phyloP scores from a whole-genome alignment of 2,329 filamentous ascomycete species.

The Xylaria sp. region DNA sequence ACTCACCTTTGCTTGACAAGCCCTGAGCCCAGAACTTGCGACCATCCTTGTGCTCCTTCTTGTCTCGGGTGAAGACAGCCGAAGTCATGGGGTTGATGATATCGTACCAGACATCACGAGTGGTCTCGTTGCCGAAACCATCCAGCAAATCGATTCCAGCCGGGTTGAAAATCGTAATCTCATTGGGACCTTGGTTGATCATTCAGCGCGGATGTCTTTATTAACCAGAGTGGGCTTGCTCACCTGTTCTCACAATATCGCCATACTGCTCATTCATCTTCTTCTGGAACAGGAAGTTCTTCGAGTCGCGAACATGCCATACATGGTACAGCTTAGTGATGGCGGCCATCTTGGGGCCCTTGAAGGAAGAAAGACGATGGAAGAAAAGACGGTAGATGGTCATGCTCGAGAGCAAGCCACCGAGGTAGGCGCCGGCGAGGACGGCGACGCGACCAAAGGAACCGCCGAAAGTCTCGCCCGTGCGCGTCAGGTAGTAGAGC shows the following conservation, averaged over 20 bases:
- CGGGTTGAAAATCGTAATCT: constrained; percentile 19
- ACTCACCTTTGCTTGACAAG: constrained; percentile 19
- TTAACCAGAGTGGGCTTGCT: not conserved
- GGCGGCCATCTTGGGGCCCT: constrained; percentile 32
- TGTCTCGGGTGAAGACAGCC: constrained; percentile 21
- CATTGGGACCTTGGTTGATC: constrained; percentile 17
- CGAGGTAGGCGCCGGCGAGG: constrained; percentile 13
- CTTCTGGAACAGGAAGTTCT: constrained; percentile 14
- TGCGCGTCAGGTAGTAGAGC: constrained; percentile 6
- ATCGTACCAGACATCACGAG: constrained; percentile 23
- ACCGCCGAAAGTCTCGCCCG: not conserved
- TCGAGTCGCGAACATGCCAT: constrained; percentile 20
- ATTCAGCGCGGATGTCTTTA: constrained; percentile 5
- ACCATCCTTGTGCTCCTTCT: constrained; percentile 17
- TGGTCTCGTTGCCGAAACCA: constrained; percentile 19
- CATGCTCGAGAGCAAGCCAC: constrained; percentile 21
- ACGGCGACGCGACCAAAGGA: constrained; percentile 4
- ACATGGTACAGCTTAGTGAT: constrained; percentile 25
- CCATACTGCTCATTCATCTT: constrained; percentile 20
- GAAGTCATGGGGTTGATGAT: constrained; percentile 19
- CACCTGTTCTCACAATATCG: constrained; percentile 19
- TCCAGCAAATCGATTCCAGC: constrained; percentile 19
- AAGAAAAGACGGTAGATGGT: constrained; percentile 33
- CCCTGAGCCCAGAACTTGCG: constrained; percentile 19
- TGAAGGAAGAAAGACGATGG: constrained; percentile 31